phyloP scores from a whole-genome alignment of 2,329 filamentous ascomycete species.

The Diaporthe sp. region DNA sequence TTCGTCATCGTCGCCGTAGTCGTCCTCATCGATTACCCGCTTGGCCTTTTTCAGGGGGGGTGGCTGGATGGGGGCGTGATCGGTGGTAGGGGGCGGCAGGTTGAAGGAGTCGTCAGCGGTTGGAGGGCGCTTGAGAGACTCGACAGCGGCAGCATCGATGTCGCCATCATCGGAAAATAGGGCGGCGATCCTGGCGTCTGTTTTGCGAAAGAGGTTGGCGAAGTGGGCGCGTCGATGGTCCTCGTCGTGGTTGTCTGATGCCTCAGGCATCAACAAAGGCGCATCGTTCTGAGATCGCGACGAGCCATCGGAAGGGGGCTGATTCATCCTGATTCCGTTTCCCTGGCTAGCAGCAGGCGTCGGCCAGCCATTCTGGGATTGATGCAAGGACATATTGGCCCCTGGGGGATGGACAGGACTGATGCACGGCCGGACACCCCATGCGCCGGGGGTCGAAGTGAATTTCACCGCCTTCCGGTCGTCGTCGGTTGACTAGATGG shows the following conservation, averaged over 20 bases:
- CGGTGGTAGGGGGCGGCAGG: slow-evolving; percentile 66
- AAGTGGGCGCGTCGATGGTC: slow-evolving; percentile 81
- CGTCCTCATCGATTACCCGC: slow-evolving; percentile 84
- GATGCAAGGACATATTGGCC: slow-evolving; percentile 75
- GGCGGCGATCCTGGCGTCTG: slow-evolving; percentile 80
- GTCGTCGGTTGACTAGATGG: slow-evolving; percentile 60
- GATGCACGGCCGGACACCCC: slow-evolving; percentile 62
- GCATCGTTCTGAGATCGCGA: slow-evolving; percentile 64
- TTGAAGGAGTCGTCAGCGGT: slow-evolving; percentile 51
- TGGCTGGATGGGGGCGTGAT: slow-evolving; percentile 70
- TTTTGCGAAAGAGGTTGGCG: slow-evolving; percentile 80
- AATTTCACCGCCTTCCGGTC: slow-evolving; percentile 62
- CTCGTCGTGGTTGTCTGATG: slow-evolving; percentile 72
- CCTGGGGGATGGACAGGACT: slow-evolving; percentile 61
- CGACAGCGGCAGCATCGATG: slow-evolving; percentile 65
- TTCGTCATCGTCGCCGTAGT: slow-evolving; percentile 88
- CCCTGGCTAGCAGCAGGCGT: slow-evolving; percentile 65
- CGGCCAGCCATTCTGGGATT: slow-evolving; percentile 75
- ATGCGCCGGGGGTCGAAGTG: slow-evolving; percentile 67
- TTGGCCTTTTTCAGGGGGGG: slow-evolving; percentile 80
- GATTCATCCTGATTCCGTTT: slow-evolving; percentile 63
- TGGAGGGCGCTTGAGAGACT: slow-evolving; percentile 61
- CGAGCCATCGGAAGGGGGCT: slow-evolving; percentile 71
- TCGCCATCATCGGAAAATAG: slow-evolving; percentile 75
- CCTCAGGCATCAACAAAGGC: slow-evolving; percentile 69